phyloP scores from a whole-genome alignment of 192 early-diverging fungal species.

The Spinellus fusiger region DNA sequence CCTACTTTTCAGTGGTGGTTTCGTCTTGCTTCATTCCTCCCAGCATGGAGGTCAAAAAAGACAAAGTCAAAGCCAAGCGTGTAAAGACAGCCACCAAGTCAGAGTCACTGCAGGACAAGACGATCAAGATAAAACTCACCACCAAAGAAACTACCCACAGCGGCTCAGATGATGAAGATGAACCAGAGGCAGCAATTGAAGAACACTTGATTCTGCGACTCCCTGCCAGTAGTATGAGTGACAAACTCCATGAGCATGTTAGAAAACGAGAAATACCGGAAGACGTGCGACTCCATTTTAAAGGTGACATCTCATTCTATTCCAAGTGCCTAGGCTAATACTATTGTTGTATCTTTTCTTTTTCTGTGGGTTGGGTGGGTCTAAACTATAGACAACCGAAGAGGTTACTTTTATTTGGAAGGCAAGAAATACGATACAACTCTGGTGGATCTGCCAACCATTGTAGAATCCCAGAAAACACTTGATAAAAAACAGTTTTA shows the following conservation, averaged over 20 bases:
- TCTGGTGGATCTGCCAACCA: slow-evolving; percentile 78
- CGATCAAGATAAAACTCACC: slow-evolving; percentile 30
- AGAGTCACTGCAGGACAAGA: slow-evolving; percentile 5
- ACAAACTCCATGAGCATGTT: slow-evolving; percentile 47
- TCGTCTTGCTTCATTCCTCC: not conserved
- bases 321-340: too few relatives aligned
- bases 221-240: slow-evolving; percentile 43
- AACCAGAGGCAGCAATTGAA: slow-evolving; percentile 66
- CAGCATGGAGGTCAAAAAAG: slow-evolving; percentile 4
- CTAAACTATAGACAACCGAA: slow-evolving; percentile 51
- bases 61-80: slow-evolving; percentile 11
- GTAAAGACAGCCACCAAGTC: slow-evolving; percentile 4
- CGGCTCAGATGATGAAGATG: slow-evolving; percentile 50
- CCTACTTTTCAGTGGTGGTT: not conserved
- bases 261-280: slow-evolving; percentile 37
- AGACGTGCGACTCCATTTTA: slow-evolving; percentile 31
- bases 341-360: too few relatives aligned
- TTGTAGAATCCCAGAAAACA: slow-evolving; percentile 84
- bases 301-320: slow-evolving; percentile 14
- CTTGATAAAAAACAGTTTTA: slow-evolving; percentile 81
- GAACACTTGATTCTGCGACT: slow-evolving; percentile 80
- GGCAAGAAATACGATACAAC: slow-evolving; percentile 50
- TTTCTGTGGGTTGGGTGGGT: too few relatives aligned
- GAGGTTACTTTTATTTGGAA: slow-evolving; percentile 54
- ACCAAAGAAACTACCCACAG: slow-evolving; percentile 11